These are phyloP conservation scores for Aspergillus kassunensis DNA, from an alignment of 495 filamentous ascomycete genomes.

Conservation along the genomic window DNA sequence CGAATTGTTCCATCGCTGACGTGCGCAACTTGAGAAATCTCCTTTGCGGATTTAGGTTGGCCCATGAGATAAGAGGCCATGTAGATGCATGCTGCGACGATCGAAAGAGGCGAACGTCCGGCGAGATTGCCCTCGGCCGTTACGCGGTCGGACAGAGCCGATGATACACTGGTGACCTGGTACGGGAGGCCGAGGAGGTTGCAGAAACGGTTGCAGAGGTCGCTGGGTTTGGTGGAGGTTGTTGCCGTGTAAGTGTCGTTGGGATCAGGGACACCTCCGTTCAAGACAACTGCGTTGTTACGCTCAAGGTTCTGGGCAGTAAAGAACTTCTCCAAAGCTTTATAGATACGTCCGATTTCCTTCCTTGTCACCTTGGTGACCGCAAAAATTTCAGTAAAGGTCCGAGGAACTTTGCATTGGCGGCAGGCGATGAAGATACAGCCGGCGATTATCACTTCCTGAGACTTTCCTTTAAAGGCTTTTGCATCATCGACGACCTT, in stretches of 20 bases:
- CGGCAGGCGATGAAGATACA: slow-evolving; percentile 98
- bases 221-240: slow-evolving; percentile 73
- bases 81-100: slow-evolving; percentile 93
- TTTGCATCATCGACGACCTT: slow-evolving; percentile 90
- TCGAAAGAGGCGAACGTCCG: slow-evolving; percentile 89
- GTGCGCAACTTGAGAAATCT: slow-evolving; percentile 74
- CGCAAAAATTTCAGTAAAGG: slow-evolving; percentile 87
- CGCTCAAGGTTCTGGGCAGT: slow-evolving; percentile 53
- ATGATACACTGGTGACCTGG: slow-evolving; percentile 65
- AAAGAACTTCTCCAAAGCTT: slow-evolving; percentile 84
- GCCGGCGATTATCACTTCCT: slow-evolving; percentile 88
- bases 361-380: slow-evolving; percentile 94
- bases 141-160: slow-evolving; percentile 68
- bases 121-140: slow-evolving; percentile 72
- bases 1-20: slow-evolving; percentile 96
- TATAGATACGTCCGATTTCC: slow-evolving; percentile 95
- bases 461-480: slow-evolving; percentile 90
- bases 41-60: slow-evolving; percentile 71
- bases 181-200: slow-evolving; percentile 68
- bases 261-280: slow-evolving; percentile 42
- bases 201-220: slow-evolving; percentile 86
- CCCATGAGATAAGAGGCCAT: slow-evolving; percentile 84
- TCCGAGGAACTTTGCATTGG: slow-evolving; percentile 78
- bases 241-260: slow-evolving; percentile 66
- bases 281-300: slow-evolving; percentile 43